phyloP scores from a whole-genome alignment of 192 early-diverging fungal species.

The Umbelopsis isabellina region DNA sequence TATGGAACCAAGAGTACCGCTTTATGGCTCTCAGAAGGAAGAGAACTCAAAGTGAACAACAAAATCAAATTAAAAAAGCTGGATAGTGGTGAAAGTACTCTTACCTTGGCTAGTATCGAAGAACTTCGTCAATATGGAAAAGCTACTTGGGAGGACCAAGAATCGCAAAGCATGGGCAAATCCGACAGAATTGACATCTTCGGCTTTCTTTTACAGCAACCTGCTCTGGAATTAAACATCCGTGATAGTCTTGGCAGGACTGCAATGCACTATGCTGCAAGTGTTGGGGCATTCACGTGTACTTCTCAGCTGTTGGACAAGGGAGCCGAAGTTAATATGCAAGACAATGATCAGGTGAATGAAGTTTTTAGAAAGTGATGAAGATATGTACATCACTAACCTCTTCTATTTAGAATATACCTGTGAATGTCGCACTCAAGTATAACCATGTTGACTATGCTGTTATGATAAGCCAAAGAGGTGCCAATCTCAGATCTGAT shows the following conservation, averaged over 20 bases:
- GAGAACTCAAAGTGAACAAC: no score
- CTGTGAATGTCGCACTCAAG: conserved; percentile 48
- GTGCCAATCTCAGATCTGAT: conserved; percentile 34
- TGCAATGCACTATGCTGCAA: conserved; percentile 58
- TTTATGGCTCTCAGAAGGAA: conserved; percentile 25
- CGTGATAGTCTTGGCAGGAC: conserved; percentile 55
- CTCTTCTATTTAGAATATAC: conserved; percentile 37
- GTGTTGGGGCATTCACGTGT: conserved; percentile 54
- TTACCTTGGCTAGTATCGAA: background rate
- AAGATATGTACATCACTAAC: background rate
- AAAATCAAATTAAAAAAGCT: no score
- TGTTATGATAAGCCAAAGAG: conserved; percentile 49
- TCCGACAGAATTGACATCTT: conserved; percentile 59
- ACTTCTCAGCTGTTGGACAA: conserved; percentile 40
- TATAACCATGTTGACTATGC: conserved; percentile 49
- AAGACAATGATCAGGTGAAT: conserved; percentile 41
- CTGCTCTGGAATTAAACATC: conserved; percentile 35
- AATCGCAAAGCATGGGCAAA: conserved; percentile 6
- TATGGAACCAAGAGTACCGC: conserved; percentile 5
- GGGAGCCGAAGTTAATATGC: conserved; percentile 27
- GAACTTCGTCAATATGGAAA: background rate
- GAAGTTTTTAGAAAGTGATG: background rate
- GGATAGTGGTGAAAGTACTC: no score
- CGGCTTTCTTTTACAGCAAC: conserved; percentile 35
- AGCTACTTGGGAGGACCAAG: conserved; percentile 37